phyloP scores from a whole-genome alignment of 108 stramenopile species.

The Fragilaria crotonensis region DNA sequence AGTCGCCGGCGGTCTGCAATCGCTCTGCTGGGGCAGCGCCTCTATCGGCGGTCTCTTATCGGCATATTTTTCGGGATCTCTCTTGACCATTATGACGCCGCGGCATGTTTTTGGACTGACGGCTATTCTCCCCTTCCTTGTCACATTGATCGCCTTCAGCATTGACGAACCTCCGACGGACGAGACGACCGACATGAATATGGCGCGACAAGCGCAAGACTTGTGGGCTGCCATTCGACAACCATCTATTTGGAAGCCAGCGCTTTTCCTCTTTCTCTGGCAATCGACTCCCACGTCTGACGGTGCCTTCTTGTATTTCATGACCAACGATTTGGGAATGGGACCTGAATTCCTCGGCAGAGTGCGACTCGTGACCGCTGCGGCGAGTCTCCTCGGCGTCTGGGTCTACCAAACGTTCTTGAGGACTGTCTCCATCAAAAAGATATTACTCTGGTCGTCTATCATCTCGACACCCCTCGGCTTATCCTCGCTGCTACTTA shows the following conservation, averaged over 20 bases:
- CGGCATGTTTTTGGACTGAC: constrained; percentile 84
- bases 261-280: constrained; percentile 91
- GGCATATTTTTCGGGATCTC: constrained; percentile 83
- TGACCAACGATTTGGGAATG: constrained; percentile 88
- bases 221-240: constrained; percentile 77
- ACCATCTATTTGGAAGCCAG: constrained; percentile 84
- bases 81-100: constrained; percentile 80
- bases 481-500: constrained; percentile 70
- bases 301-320: constrained; percentile 89
- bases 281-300: constrained; percentile 90
- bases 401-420: constrained; percentile 67
- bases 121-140: constrained; percentile 78
- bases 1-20: constrained; percentile 78
- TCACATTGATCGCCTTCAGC: constrained; percentile 62
- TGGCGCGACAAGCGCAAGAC: constrained; percentile 41
- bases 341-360: constrained; percentile 90
- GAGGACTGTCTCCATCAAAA: constrained; percentile 57
- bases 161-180: constrained; percentile 63
- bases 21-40: constrained; percentile 86
- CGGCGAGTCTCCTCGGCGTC: constrained; percentile 81
- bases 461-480: constrained; percentile 68
- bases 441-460: constrained; percentile 80
- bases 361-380: constrained; percentile 77
- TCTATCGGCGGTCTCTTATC: constrained; percentile 84
- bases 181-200: background rate